A percentile compares a stretch with the other conserved stretches of the same genome.
These are phyloP conservation scores for Dacryopinax primogenitus DNA, from an alignment of 768 basidiomycete species.

Conservation along the genomic window DNA sequence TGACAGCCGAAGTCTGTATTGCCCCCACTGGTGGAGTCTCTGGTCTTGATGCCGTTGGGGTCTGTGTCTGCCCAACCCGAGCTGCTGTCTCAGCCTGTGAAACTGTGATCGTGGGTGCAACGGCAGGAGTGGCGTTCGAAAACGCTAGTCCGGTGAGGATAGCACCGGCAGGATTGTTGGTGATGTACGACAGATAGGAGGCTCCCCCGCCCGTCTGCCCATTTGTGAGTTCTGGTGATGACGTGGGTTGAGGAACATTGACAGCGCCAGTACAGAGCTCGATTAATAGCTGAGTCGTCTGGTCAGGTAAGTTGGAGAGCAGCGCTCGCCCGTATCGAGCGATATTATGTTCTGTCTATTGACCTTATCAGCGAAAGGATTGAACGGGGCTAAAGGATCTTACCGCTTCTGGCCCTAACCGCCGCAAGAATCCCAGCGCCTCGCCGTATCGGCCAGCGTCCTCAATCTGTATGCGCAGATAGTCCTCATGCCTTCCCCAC, in stretches of 20 bases:
- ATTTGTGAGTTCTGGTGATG: slow-evolving; percentile 14
- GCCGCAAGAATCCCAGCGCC: slow-evolving; percentile 67
- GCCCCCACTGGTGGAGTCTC: neutral
- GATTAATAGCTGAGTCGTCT: slow-evolving; percentile 81
- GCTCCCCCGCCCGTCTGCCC: slow-evolving; percentile 29
- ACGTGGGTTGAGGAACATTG: slow-evolving; percentile 26
- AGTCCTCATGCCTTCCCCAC: slow-evolving; percentile 85
- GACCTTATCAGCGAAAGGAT: neutral
- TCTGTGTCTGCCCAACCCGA: slow-evolving; percentile 16
- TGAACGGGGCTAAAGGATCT: slow-evolving; percentile 24
- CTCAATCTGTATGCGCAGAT: slow-evolving; percentile 85
- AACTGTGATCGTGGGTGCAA: neutral
- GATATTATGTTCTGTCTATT: slow-evolving; percentile 65
- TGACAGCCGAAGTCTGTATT: slow-evolving; percentile 21
- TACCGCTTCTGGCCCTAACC: slow-evolving; percentile 66
- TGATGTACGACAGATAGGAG: slow-evolving; percentile 60
- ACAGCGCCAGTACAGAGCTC: slow-evolving; percentile 71
- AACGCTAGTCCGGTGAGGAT: slow-evolving; percentile 15
- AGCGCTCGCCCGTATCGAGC: slow-evolving; percentile 80
- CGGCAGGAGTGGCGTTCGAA: neutral
- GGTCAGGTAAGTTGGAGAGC: slow-evolving; percentile 66
- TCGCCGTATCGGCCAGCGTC: slow-evolving; percentile 72
- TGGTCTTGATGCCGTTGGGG: slow-evolving; percentile 15
- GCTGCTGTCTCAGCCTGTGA: slow-evolving; percentile 13
- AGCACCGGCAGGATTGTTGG: slow-evolving; percentile 17